These are phyloP conservation scores for Thermothielavioides terrestris DNA, from an alignment of 495 filamentous ascomycete species.

Conservation along the genomic window DNA sequence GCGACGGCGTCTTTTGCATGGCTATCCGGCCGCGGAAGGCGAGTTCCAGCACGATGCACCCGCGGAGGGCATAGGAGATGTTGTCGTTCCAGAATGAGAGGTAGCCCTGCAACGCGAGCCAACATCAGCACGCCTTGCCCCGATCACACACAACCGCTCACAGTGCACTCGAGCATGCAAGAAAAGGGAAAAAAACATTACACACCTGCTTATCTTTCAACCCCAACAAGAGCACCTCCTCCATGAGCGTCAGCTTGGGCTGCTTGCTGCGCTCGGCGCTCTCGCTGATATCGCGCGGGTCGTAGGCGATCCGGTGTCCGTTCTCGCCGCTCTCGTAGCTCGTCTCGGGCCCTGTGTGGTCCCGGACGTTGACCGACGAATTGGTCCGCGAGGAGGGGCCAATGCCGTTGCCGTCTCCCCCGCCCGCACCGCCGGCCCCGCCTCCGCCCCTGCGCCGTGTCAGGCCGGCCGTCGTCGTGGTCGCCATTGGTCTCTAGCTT, in stretches of 20 bases:
- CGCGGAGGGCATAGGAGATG: constrained; percentile 93
- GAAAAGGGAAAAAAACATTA: background rate
- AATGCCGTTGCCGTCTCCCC: constrained; percentile 20
- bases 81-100: constrained; percentile 99
- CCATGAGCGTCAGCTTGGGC: constrained; percentile 96
- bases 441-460: constrained; percentile 29
- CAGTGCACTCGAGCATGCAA: too few species aligned
- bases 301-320: constrained; percentile 97
- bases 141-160: background rate
- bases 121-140: too few species aligned
- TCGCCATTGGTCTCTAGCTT: constrained; percentile 11
- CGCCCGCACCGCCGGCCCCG: constrained; percentile 12
- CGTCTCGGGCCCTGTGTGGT: constrained; percentile 64
- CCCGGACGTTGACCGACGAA: constrained; percentile 39
- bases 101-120: too few species aligned
- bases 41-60: constrained; percentile 95
- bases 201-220: constrained; percentile 97
- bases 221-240: constrained; percentile 89
- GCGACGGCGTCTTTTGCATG: constrained; percentile 95
- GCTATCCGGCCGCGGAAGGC: constrained; percentile 92
- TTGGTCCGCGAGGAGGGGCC: constrained; percentile 31
- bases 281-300: constrained; percentile 95
- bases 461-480: constrained; percentile 29
- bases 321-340: constrained; percentile 90
- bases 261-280: constrained; percentile 94